phyloP scores from a whole-genome alignment of 768 basidiomycete genomes.

The Tremella fuciformis region DNA sequence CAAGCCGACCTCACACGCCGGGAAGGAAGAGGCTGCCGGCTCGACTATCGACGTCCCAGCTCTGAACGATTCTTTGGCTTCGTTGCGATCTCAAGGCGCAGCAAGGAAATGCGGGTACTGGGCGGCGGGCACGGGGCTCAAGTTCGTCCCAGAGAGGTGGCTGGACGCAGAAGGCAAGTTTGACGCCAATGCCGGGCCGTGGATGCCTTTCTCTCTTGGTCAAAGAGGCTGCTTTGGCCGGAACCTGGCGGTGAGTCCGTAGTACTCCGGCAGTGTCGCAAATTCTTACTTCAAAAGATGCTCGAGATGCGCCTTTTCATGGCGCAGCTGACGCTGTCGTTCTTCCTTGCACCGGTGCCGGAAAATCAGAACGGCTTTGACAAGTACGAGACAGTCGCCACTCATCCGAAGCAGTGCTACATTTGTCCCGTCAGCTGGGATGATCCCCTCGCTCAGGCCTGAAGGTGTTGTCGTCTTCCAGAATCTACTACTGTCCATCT shows the following conservation, averaged over 20 bases:
- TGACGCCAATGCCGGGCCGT: slow-evolving; percentile 36
- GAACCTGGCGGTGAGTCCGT: slow-evolving; percentile 39
- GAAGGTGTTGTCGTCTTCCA: no score
- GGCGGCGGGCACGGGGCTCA: slow-evolving; percentile 24
- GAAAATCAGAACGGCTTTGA: slow-evolving; percentile 27
- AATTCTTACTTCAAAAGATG: slow-evolving; percentile 20
- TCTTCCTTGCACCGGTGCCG: slow-evolving; percentile 42
- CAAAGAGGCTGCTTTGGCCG: slow-evolving; percentile 47
- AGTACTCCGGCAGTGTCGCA: not conserved
- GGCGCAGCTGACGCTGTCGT: slow-evolving; percentile 33
- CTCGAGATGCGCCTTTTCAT: slow-evolving; percentile 43
- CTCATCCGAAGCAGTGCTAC: slow-evolving; percentile 34
- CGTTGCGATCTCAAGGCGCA: slow-evolving; percentile 8
- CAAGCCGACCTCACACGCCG: no score
- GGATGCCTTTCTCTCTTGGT: slow-evolving; percentile 41
- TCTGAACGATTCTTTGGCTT: slow-evolving; percentile 1
- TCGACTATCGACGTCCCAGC: not conserved
- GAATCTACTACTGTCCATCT: no score
- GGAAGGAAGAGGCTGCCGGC: no score
- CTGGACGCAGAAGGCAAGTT: slow-evolving; percentile 28
- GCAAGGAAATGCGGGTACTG: slow-evolving; percentile 31
- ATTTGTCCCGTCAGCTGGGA: slow-evolving; percentile 33
- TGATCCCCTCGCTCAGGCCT: no score
- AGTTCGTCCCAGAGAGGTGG: slow-evolving; percentile 46
- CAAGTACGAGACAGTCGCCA: slow-evolving; percentile 29